Percentiles rank a stretch among this genome's conserved stretches.
Conservation (phyloP, 805 yeast species). For the Candida easanensis region DNA sequence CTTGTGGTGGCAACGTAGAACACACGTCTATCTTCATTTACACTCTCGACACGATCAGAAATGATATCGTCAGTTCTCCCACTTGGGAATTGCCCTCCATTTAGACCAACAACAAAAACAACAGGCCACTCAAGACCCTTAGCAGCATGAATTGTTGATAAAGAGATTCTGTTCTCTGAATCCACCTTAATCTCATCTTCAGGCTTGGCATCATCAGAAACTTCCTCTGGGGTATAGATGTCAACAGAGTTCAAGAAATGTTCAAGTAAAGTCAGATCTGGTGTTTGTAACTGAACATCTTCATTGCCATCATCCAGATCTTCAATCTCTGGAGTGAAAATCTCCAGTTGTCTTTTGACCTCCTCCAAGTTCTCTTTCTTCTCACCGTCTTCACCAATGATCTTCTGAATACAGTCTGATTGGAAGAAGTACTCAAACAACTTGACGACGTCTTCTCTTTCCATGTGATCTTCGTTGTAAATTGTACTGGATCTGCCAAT, state of each 20-base stretch:
- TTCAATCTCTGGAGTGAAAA: slow-evolving; percentile 25
- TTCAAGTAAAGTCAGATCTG: slow-evolving; percentile 25
- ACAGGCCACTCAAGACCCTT: slow-evolving; percentile 96
- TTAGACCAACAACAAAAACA: slow-evolving; percentile 75
- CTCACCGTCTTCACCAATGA: slow-evolving; percentile 27
- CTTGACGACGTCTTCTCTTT: slow-evolving; percentile 3
- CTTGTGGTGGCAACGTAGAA: slow-evolving; percentile 88
- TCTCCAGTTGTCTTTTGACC: slow-evolving; percentile 35
- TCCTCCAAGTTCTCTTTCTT: slow-evolving; percentile 38
- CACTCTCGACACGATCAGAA: slow-evolving; percentile 21
- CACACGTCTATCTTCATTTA: slow-evolving; percentile 79
- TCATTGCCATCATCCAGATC: slow-evolving; percentile 4
- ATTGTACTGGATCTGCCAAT: neutral
- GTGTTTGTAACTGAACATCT: neutral
- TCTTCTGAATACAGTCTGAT: slow-evolving; percentile 2
- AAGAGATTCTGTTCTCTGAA: slow-evolving; percentile 37
- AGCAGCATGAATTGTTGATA: slow-evolving; percentile 88
- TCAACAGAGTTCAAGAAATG: slow-evolving; percentile 36
- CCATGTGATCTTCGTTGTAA: slow-evolving; percentile 2
- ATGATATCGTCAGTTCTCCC: slow-evolving; percentile 30
- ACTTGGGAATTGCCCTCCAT: slow-evolving; percentile 67
- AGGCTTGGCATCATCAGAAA: slow-evolving; percentile 18
- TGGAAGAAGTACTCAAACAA: slow-evolving; percentile 17
- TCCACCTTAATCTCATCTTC: slow-evolving; percentile 17
- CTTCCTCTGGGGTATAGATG: slow-evolving; percentile 29